Base-by-base conservation (phyloP, 164 flowering plant genomes). In the Aristolochia contorta region DNA sequence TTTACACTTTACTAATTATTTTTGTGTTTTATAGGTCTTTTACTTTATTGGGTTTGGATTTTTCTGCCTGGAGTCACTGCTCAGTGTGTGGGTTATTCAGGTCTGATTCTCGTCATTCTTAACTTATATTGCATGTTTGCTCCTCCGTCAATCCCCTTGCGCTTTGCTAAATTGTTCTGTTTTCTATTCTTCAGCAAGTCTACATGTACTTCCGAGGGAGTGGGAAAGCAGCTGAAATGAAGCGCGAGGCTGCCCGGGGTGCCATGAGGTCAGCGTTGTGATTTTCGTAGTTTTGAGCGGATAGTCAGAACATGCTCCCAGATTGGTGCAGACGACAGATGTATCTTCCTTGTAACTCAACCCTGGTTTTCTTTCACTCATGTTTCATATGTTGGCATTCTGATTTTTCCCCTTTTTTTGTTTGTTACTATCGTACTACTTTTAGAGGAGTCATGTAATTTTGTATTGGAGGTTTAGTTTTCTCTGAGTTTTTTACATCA, bases 61-160 rank as follows among this genome's bases (percentile, higher is more conserved):
- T 0, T 94, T 91, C 76, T 72, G 78, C 58, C 25, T 91, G 1
- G 99, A 94, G 73, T 66, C 87, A 32, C 22, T 91, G 64, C 60
- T 94, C 59, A 89, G 97, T 77, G 67, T 91, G 73, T 90, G 99
- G 97, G 97, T 94, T 67, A 78, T 89, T 61, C 96, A 94, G 99
- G 99, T 91, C 45, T 19, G 33, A 22, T 48, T 72, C 37, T 53
- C 49, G 37, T 10, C 9, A 32, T 30, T 53, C 43, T 37, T 54
- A 15, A 47, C 3, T 10, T 62, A 2, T 8, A 16, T n/a, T 37
- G 8, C 10, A 24, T 24, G 16, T 59, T 16, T 47, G 16, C 16
- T 19, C 50, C 20, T 23, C 21, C n/a, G 13, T 6, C 30, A 15
- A 12, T 33, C 54, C 37, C 41, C 18, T n/a, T n/a, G 13, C 41